phyloP scores from a whole-genome alignment of 495 filamentous ascomycete species.

The Cercophora scortea region DNA sequence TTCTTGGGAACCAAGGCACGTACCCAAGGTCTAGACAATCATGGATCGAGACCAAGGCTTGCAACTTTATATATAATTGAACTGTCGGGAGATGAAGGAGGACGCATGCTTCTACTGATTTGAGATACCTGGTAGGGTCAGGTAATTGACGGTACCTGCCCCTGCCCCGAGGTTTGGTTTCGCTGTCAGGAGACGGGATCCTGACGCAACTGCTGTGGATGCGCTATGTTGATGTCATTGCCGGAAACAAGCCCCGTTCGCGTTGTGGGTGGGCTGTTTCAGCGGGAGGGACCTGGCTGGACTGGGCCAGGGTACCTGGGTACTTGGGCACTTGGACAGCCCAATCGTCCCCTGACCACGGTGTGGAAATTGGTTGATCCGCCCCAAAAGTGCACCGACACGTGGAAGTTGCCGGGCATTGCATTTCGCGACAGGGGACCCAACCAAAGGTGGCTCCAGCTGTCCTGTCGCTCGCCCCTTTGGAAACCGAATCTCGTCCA shows the following conservation, averaged over 20 bases:
- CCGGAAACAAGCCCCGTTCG: conserved; percentile 3
- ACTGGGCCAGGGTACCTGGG: background rate
- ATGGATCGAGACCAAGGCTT: too few relatives aligned
- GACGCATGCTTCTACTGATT: too few relatives aligned
- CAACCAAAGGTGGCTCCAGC: background rate
- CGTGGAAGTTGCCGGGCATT: background rate
- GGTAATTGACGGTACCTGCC: too few relatives aligned
- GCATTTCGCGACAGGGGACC: background rate
- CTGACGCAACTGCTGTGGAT: conserved; percentile 9
- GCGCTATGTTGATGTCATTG: conserved; percentile 20
- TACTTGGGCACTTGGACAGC: background rate
- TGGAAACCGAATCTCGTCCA: background rate
- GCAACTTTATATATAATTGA: too few relatives aligned
- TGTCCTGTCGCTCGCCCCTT: conserved; percentile 10
- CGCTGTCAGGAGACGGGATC: background rate
- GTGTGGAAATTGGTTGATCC: conserved; percentile 18
- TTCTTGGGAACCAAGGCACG: too few relatives aligned
- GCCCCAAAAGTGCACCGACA: conserved; percentile 8
- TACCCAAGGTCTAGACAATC: too few relatives aligned
- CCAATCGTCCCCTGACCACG: background rate
- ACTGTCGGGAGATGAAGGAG: too few relatives aligned
- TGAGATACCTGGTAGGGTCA: too few relatives aligned
- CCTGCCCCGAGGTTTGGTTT: too few relatives aligned
- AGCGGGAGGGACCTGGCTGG: background rate
- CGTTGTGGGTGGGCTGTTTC: background rate